Evolutionary conservation across 805 yeast genomes (phyloP).

Genomic region (Teunomyces funiuensis): DNA sequence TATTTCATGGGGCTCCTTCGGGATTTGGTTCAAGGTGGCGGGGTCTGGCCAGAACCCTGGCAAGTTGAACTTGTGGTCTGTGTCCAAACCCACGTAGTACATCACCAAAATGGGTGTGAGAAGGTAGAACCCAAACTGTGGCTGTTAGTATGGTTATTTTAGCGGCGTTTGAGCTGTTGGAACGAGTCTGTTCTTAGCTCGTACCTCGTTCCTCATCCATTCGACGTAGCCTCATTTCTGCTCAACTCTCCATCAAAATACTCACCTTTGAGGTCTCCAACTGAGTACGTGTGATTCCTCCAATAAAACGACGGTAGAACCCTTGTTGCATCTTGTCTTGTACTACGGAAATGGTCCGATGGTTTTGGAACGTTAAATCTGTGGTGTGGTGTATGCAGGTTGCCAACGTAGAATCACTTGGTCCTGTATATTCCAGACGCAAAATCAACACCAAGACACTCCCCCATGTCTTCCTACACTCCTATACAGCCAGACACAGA

Average conservation of each 20-base stretch:
- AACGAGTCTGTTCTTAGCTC: too few relatives aligned
- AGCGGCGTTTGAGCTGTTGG: too few relatives aligned
- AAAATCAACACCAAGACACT: not conserved
- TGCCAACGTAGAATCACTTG: too few relatives aligned
- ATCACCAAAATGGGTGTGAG: constrained; percentile 86
- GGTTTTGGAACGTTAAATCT: not conserved
- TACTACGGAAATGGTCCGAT: not conserved
- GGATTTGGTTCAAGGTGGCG: constrained; percentile 82
- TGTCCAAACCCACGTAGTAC: constrained; percentile 90
- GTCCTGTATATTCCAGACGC: not conserved
- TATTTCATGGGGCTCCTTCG: constrained; percentile 89
- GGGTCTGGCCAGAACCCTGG: constrained; percentile 99
- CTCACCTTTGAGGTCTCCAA: constrained; percentile 45
- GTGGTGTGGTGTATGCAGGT: not conserved
- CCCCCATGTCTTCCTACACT: constrained; percentile 22
- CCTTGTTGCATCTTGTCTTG: constrained; percentile 10
- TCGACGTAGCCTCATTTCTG: too few relatives aligned
- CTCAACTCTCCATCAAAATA: too few relatives aligned
- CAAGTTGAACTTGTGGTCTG: constrained; percentile 83
- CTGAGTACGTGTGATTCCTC: constrained; percentile 42
- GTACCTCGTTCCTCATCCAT: too few relatives aligned
- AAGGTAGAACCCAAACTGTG: constrained; percentile 78
- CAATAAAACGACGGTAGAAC: constrained; percentile 31
- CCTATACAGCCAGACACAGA: constrained; percentile 31
- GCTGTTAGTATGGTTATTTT: not conserved